Evolutionary conservation across 345 rosid species (phyloP).

Genomic region (Zanthoxylum bungeanum): DNA sequence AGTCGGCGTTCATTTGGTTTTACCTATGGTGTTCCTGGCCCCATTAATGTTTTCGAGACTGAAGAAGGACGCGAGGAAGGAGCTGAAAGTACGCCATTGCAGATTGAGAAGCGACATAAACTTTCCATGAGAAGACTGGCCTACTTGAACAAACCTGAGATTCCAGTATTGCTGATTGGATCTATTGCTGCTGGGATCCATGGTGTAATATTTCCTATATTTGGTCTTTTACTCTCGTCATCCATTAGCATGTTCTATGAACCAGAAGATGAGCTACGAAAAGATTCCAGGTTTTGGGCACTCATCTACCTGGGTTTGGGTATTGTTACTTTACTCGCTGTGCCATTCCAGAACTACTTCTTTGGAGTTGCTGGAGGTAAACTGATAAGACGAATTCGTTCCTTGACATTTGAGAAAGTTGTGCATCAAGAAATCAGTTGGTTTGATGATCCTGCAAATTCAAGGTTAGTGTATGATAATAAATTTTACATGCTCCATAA

Average conservation of each 20-base stretch:
- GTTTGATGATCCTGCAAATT: constrained; percentile 77
- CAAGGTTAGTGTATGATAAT: constrained; percentile 38
- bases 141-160: constrained; percentile 68
- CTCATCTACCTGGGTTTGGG: constrained; percentile 43
- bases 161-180: constrained; percentile 52
- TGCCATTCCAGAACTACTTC: constrained; percentile 63
- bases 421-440: constrained; percentile 84
- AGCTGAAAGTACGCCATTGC: neutral
- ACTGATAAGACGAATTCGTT: constrained; percentile 62
- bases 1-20: constrained; percentile 40
- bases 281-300: constrained; percentile 66
- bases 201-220: constrained; percentile 66
- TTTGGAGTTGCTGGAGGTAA: constrained; percentile 86
- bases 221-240: constrained; percentile 66
- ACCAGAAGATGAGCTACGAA: constrained; percentile 33
- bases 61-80: constrained; percentile 18
- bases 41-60: constrained; percentile 18
- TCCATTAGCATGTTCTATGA: constrained; percentile 67
- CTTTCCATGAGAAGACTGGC: constrained; percentile 64
- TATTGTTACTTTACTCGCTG: constrained; percentile 21
- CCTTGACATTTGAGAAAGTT: constrained; percentile 65
- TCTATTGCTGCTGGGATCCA: constrained; percentile 57
- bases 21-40: constrained; percentile 32
- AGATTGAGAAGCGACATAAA: constrained; percentile 29
- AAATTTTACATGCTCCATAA: neutral